Percentiles rank a stretch among this genome's conserved stretches.
Evolutionary conservation across 2,329 filamentous ascomycete species (phyloP).

Genomic region (Elsinoe necatrix): DNA sequence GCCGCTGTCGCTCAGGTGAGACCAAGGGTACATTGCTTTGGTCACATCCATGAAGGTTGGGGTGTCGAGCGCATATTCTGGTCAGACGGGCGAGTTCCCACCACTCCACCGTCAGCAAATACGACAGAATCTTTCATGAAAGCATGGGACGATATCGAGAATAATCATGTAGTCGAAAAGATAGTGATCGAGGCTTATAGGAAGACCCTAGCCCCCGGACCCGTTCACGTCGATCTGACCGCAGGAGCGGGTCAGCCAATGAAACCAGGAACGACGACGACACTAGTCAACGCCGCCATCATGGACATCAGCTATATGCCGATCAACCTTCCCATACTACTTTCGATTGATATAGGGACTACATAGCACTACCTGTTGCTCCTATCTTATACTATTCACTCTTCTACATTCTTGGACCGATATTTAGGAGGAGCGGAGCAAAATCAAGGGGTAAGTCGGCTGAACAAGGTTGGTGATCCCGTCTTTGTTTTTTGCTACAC

Average conservation of each 20-base stretch:
- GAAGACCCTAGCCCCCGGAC: slow-evolving; percentile 2
- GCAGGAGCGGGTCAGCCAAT: slow-evolving; percentile 27
- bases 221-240: slow-evolving; percentile 28
- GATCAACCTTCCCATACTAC: slow-evolving; percentile 46
- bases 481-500: too few species aligned
- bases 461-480: background rate
- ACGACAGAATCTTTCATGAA: slow-evolving; percentile 41
- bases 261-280: slow-evolving; percentile 40
- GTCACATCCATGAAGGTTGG: slow-evolving; percentile 53
- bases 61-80: slow-evolving; percentile 37
- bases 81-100: slow-evolving; percentile 23
- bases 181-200: background rate
- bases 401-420: background rate
- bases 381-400: background rate
- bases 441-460: background rate
- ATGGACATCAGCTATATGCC: slow-evolving; percentile 44
- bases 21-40: slow-evolving; percentile 53
- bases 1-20: slow-evolving; percentile 42
- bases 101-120: background rate
- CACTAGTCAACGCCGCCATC: slow-evolving; percentile 52
- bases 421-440: background rate
- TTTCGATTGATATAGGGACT: slow-evolving; percentile 42
- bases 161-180: slow-evolving; percentile 19
- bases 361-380: background rate
- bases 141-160: slow-evolving; percentile 30